Evolutionary conservation across 164 flowering plant genomes (phyloP), one percentile per base, ranked within the genome.

Genomic region (Chloranthus sessilifolius): DNA sequence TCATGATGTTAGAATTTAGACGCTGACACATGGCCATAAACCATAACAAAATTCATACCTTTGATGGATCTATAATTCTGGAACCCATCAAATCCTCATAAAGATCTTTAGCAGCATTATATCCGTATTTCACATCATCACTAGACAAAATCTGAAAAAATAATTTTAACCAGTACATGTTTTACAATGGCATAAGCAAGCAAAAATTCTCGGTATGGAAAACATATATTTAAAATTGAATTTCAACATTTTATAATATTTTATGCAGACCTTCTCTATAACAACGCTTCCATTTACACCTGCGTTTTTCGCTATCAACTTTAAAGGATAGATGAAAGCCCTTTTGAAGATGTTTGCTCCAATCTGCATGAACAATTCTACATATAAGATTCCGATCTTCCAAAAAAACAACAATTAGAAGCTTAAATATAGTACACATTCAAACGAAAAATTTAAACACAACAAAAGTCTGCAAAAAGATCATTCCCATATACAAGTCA

Each of bases 271-370:
- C 87, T 83, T 75, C 35, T 75, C 76, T 47, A 83, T 56, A 3
- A 88, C 91, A 6, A 75, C 58, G 50, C 67, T 85, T 17, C 91
- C 95, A 65, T 78, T 88, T 17, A 69, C 78, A 16, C 95, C 97
- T 4, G 89, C 85, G 61, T 88, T 85, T 67, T 78, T 81, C 41
- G 97, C 95, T 40, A 88, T 88, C 60, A 70, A 60, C 66, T 67
- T 79, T 53, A 68, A 37, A 35, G 97, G 97, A 68, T 85, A 83
- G 22, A 57, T 52, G 54, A 88, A 65, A 38, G 97, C 91, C 69
- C 74, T 81, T 64, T 67, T 79, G 59, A 85, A 74, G 26, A 88
- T 88, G 28, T 88, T 83, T 7, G 97, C 97, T 66, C 97, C 97
- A 52, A 88, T 69, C 96, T 88, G 76, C 65, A 41, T n/a, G 60